These are phyloP conservation scores for Pseudogymnoascus sp. DNA, from an alignment of 2,329 filamentous ascomycete species.

Conservation along the genomic window DNA sequence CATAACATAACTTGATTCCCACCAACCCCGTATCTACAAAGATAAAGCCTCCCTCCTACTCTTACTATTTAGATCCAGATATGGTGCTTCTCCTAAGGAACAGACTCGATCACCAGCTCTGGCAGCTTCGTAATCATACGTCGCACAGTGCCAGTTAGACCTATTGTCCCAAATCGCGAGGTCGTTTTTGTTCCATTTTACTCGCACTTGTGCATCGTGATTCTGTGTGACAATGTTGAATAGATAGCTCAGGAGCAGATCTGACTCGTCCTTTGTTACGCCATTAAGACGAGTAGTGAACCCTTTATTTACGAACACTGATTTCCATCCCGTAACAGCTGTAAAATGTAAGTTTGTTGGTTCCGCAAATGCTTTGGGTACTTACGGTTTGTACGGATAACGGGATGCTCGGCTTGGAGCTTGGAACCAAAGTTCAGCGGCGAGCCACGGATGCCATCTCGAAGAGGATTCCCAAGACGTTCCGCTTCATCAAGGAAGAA, in stretches of 20 bases:
- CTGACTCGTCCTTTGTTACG: constrained; percentile 45
- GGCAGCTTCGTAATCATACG: constrained; percentile 50
- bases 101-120: constrained; percentile 40
- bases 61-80: not conserved
- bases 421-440: constrained; percentile 49
- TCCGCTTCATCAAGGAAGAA: constrained; percentile 44
- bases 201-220: constrained; percentile 50
- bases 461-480: constrained; percentile 34
- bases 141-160: constrained; percentile 44
- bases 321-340: constrained; percentile 49
- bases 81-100: constrained; percentile 36
- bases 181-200: constrained; percentile 45
- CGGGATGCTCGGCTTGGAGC: constrained; percentile 37
- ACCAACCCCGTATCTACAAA: not conserved
- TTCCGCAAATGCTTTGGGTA: not conserved
- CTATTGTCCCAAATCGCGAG: constrained; percentile 60
- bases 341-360: not conserved
- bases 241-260: constrained; percentile 29
- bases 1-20: not conserved
- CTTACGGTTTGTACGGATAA: constrained; percentile 49
- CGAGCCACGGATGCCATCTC: constrained; percentile 39
- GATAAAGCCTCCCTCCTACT: not conserved
- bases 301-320: constrained; percentile 37
- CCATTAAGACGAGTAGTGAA: constrained; percentile 49
- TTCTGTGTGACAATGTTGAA: constrained; percentile 44